Evolutionary conservation across 805 yeast genomes (phyloP), one percentile per base, ranked within the genome.

Genomic region (Starmerella floris): DNA sequence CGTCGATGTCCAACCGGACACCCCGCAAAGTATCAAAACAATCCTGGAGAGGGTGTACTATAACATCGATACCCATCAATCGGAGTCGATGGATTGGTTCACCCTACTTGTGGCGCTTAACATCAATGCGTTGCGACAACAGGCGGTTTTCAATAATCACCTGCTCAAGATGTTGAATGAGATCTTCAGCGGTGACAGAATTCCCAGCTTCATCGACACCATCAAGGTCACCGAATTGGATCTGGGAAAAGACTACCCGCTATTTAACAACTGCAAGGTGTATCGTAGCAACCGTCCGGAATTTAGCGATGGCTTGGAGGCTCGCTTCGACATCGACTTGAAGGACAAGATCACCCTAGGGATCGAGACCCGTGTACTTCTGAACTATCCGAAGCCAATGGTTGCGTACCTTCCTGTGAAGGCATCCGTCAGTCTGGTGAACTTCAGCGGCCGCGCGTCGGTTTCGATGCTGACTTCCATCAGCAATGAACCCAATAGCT

Each of bases 81-180:
- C 96, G 0, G 98, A 91, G 63, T 80, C 95, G 0, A 64, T 91
- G 46, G 98, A 91, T 59, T 91, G 98, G 98, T 84, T 91, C 60
- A 91, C 88, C 51, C 96, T 91, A 1, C 66, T 91, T 30, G 72
- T 91, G 17, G 98, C 96, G 0, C 96, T 91, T 59, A 77, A 85
- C 6, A 76, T 91, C 22, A 74, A 83, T 26, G 94, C 87, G 50
- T 70, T 85, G 48, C 72, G 98, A 44, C 72, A 77, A n/a, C 97
- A 91, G 57, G 97, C 97, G 0, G 63, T 83, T 43, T 68, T 73
- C 33, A 76, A 85, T 38, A 91, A 91, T 58, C 85, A 84, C 57
- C 80, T 91, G 22, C 76, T 87, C 47, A 79, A 81, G 50, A 77
- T 85, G 1, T 65, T 91, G 39, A 77, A 83, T 54, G 75, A 72